Evolutionary conservation across 1,284 basidiomycete genomes (phyloP).

Genomic region (Fomitopsis palustris): DNA sequence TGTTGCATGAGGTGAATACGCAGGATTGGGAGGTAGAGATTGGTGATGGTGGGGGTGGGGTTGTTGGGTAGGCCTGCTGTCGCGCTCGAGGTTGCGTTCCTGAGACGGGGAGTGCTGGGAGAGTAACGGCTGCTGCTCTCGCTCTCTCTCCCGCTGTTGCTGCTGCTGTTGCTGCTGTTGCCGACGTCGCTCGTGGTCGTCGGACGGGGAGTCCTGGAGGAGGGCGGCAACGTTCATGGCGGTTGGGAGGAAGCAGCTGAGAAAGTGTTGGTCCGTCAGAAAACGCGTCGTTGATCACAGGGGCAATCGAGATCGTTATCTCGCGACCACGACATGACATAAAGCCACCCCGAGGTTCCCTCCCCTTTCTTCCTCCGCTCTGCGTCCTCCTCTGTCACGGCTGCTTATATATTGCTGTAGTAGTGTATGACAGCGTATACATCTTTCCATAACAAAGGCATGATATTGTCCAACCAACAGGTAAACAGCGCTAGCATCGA

Average conservation of each 20-base stretch:
- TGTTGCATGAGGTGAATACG: constrained; percentile 18
- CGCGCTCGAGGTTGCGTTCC: constrained; percentile 18
- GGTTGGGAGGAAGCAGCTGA: constrained; percentile 21
- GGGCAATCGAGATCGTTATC: constrained; percentile 33
- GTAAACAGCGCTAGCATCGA: not conserved
- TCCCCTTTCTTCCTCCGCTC: not conserved
- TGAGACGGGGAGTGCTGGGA: constrained; percentile 21
- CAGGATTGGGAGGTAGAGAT: constrained; percentile 10
- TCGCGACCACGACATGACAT: constrained; percentile 24
- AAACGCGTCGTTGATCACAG: constrained; percentile 32
- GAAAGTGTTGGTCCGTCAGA: constrained; percentile 24
- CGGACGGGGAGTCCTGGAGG: constrained; percentile 68
- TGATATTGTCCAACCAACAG: not conserved
- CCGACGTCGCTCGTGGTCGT: constrained; percentile 29
- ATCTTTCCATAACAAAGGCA: not conserved
- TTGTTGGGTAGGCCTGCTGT: constrained; percentile 13
- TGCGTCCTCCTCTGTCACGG: not conserved
- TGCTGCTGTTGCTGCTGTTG: constrained; percentile 20
- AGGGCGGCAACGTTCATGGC: constrained; percentile 71
- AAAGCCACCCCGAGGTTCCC: not conserved
- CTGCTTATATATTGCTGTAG: not conserved
- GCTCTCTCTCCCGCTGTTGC: constrained; percentile 17
- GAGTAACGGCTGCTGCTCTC: constrained; percentile 17
- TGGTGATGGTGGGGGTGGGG: constrained; percentile 13
- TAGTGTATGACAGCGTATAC: not conserved